Conservation (phyloP, 2,329 filamentous ascomycete species). For the Sarocladium kiliense region DNA sequence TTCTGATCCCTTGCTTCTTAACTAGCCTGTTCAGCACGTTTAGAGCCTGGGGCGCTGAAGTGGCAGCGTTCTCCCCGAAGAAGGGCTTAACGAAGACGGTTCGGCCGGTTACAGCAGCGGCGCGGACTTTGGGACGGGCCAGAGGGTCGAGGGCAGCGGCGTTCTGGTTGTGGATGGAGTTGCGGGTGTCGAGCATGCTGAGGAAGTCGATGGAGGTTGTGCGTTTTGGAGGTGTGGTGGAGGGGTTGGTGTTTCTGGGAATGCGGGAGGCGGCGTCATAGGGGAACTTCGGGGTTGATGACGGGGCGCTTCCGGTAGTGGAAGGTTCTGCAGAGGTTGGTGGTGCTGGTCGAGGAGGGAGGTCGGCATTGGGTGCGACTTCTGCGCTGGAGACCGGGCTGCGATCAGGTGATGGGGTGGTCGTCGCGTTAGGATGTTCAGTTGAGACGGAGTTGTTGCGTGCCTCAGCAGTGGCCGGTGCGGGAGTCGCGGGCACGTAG, state of each 20-base stretch:
- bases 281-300: conserved; percentile 12
- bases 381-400: conserved; percentile 10
- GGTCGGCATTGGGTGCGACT: conserved; percentile 13
- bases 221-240: conserved; percentile 13
- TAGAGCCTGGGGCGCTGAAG: conserved; percentile 41
- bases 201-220: conserved; percentile 25
- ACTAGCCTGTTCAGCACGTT: conserved; percentile 33
- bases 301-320: conserved; percentile 1
- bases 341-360: conserved; percentile 19
- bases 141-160: conserved; percentile 34
- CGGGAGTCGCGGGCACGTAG: conserved; percentile 13
- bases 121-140: conserved; percentile 33
- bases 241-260: not conserved
- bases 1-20: conserved; percentile 50
- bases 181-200: conserved; percentile 25
- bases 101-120: conserved; percentile 32
- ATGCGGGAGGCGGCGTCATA: conserved; percentile 18
- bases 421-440: conserved; percentile 9
- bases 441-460: conserved; percentile 12
- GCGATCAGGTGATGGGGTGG: conserved; percentile 4
- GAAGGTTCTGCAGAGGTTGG: conserved; percentile 8
- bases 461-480: conserved; percentile 5
- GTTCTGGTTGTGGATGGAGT: conserved; percentile 26
- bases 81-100: conserved; percentile 31
- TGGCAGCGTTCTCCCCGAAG: conserved; percentile 17